phyloP scores from a whole-genome alignment of 192 early-diverging fungal species.

The Gamsiella multidivaricata region DNA sequence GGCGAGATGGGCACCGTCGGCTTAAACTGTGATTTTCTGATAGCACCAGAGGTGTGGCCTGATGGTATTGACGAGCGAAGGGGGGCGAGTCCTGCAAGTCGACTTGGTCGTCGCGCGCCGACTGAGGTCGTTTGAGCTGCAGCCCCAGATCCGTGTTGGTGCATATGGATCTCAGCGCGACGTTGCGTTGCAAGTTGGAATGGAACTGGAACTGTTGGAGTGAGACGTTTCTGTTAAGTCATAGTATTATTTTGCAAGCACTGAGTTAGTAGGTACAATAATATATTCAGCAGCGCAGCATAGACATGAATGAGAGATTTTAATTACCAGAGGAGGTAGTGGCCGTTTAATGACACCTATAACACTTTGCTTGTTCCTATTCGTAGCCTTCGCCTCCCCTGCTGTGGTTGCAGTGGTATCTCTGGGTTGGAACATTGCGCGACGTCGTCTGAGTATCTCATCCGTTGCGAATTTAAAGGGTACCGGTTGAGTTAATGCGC shows the following conservation, averaged over 20 bases:
- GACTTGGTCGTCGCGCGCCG: slow-evolving; percentile 3
- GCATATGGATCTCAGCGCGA: slow-evolving; percentile 21
- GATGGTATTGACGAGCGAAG: slow-evolving; percentile 1
- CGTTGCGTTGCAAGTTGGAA: slow-evolving; percentile 32
- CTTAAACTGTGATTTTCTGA: neutral
- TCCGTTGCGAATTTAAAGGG: slow-evolving; percentile 40
- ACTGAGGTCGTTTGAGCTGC: neutral
- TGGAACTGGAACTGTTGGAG: slow-evolving; percentile 21
- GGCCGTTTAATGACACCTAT: neutral
- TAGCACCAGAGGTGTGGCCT: neutral
- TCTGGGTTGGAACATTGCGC: slow-evolving; percentile 21
- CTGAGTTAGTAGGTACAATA: neutral
- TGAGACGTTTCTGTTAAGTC: slow-evolving; percentile 24
- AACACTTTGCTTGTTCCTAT: neutral
- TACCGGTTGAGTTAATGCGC: slow-evolving; percentile 12
- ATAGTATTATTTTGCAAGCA: neutral
- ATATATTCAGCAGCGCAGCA: neutral
- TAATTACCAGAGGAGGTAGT: slow-evolving; percentile 20
- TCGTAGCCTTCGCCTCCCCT: neutral
- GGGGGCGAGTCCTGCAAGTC: slow-evolving; percentile 20
- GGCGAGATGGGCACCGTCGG: slow-evolving; percentile 40
- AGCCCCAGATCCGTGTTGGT: neutral
- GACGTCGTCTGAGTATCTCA: slow-evolving; percentile 21
- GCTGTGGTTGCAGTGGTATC: neutral
- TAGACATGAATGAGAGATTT: too few species aligned